Evolutionary conservation across 352 stramenopile species (phyloP).

Genomic region (Halophytophthora batemanensis): DNA sequence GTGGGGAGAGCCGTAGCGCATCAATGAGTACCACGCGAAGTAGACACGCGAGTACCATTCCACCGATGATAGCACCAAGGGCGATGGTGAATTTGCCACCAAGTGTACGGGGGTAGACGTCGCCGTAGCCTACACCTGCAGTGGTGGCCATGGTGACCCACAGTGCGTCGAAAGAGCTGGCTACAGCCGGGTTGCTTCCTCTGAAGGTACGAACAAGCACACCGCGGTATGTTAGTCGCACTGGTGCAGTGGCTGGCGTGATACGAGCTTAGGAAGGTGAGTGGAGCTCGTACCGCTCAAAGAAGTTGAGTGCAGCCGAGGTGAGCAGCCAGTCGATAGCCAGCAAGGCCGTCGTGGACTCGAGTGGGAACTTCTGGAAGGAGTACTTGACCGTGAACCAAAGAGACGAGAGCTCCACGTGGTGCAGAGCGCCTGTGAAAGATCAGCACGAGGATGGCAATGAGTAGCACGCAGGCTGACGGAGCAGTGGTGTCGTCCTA

Average conservation of each 20-base stretch:
- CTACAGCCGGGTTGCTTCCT: conserved; percentile 38
- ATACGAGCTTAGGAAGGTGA: not conserved
- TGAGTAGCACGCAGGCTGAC: not conserved
- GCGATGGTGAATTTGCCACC: conserved; percentile 58
- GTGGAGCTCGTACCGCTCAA: conserved; percentile 34
- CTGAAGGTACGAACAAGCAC: conserved; percentile 8
- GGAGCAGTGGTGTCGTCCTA: not conserved
- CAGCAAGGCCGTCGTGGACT: conserved; percentile 33
- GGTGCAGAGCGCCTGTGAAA: conserved; percentile 44
- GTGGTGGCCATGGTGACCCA: conserved; percentile 74
- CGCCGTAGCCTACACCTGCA: conserved; percentile 58
- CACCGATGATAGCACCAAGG: conserved; percentile 52
- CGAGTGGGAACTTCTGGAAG: conserved; percentile 48
- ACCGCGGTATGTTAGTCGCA: no score
- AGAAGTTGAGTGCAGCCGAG: conserved; percentile 52
- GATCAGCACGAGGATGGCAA: not conserved
- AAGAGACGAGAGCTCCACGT: conserved; percentile 50
- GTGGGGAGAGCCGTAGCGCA: conserved; percentile 43
- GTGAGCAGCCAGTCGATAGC: conserved; percentile 54
- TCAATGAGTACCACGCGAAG: conserved; percentile 61
- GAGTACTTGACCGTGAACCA: conserved; percentile 64
- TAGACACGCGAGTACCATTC: conserved; percentile 56
- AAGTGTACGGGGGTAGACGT: conserved; percentile 44
- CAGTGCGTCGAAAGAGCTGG: conserved; percentile 42
- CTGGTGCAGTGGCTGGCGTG: no score